These are phyloP conservation scores for Baorangia bicolor DNA, from an alignment of 768 basidiomycete genomes.

Conservation along the genomic window DNA sequence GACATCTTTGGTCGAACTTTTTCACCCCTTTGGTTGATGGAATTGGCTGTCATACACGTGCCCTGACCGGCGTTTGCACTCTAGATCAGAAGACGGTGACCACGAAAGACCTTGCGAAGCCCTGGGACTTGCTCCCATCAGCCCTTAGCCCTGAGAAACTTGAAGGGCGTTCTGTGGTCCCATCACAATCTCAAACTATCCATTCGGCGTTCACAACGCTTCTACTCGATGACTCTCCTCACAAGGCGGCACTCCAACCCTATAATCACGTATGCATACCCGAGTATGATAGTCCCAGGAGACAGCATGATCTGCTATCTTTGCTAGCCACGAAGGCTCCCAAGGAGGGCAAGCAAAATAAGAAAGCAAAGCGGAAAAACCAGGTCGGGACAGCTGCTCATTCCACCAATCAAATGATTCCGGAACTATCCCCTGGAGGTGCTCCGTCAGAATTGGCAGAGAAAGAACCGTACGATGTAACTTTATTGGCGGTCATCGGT, in stretches of 20 bases:
- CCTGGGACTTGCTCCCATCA: slow-evolving; percentile 52
- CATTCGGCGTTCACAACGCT: slow-evolving; percentile 50
- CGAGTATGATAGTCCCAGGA: slow-evolving; percentile 56
- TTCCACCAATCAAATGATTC: not conserved
- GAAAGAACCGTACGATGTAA: slow-evolving; percentile 44
- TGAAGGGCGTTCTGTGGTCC: not conserved
- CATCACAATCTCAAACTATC: slow-evolving; percentile 1
- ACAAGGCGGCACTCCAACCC: slow-evolving; percentile 66
- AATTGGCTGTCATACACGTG: not conserved
- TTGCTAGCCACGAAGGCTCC: slow-evolving; percentile 22
- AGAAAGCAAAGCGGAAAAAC: slow-evolving; percentile 6
- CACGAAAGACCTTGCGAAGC: slow-evolving; percentile 71
- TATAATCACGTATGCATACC: slow-evolving; percentile 78
- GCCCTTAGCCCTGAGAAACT: not conserved
- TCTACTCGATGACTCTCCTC: slow-evolving; percentile 51
- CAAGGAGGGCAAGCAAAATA: slow-evolving; percentile 2
- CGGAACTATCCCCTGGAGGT: not conserved
- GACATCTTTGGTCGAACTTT: not conserved
- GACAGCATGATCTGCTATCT: slow-evolving; percentile 37
- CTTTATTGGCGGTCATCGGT: slow-evolving; percentile 62
- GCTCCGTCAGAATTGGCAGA: not conserved
- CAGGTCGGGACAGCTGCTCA: not conserved
- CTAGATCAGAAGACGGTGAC: slow-evolving; percentile 40
- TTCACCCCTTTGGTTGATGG: slow-evolving; percentile 15
- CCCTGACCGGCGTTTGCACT: not conserved